A percentile compares a stretch with the other conserved stretches of the same genome.
These are phyloP conservation scores for Salinomyces thailandicus DNA, from an alignment of 2,329 filamentous ascomycete species.

Conservation along the genomic window DNA sequence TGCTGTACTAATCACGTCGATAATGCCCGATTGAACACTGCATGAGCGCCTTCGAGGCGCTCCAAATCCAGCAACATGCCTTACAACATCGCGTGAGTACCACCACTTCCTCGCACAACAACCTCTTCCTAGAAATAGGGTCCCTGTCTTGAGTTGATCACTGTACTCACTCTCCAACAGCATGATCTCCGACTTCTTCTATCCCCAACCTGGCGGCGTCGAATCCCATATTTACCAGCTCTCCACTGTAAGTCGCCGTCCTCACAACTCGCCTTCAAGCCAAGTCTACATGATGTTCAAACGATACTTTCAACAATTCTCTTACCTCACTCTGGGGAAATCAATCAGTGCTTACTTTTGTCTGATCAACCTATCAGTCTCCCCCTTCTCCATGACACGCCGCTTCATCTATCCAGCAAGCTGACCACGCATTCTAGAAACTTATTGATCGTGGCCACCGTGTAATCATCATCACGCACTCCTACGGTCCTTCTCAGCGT, in stretches of 20 bases:
- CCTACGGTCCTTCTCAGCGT: conserved; percentile 54
- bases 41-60: conserved; percentile 13
- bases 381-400: too few species aligned
- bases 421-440: conserved; percentile 45
- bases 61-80: conserved; percentile 39
- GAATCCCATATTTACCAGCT: conserved; percentile 99
- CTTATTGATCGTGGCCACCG: conserved; percentile 96
- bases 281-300: conserved; percentile 1
- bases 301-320: conserved; percentile 9
- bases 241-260: conserved; percentile 34
- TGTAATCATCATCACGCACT: conserved; percentile 94
- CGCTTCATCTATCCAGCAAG: too few species aligned
- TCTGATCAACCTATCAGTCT: too few species aligned
- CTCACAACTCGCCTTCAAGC: background rate
- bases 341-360: background rate
- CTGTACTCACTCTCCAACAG: too few species aligned
- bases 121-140: too few species aligned
- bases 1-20: too few species aligned
- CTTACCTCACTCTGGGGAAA: conserved; percentile 1
- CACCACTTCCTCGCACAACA: too few species aligned
- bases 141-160: too few species aligned
- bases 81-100: conserved; percentile 57
- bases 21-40: background rate
- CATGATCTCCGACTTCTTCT: conserved; percentile 99
- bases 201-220: conserved; percentile 86